These are phyloP conservation scores for Amorphotheca resinae DNA, from an alignment of 495 filamentous ascomycete species.

Conservation along the genomic window DNA sequence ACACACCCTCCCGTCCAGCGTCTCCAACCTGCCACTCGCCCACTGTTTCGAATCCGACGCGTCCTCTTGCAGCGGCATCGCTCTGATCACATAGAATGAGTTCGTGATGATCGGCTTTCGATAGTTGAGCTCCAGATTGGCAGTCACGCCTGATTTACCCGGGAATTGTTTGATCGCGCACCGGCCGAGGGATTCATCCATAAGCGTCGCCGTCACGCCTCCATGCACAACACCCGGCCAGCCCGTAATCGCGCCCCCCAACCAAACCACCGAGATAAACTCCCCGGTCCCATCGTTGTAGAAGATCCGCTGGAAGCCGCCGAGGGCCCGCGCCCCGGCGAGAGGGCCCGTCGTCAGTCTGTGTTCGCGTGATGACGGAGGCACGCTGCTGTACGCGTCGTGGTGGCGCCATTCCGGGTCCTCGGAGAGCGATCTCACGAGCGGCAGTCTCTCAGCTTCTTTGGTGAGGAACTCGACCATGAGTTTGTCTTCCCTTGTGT, in stretches of 20 bases:
- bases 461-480: conserved; percentile 23
- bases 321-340: conserved; percentile 29
- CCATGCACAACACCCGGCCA: conserved; percentile 75
- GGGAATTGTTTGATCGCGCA: conserved; percentile 33
- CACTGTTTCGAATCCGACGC: conserved; percentile 52
- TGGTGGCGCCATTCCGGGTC: conserved; percentile 41
- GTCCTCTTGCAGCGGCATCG: conserved; percentile 25
- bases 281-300: conserved; percentile 29
- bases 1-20: conserved; percentile 36
- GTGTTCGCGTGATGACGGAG: conserved; percentile 23
- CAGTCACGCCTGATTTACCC: conserved; percentile 39
- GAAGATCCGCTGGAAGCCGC: conserved; percentile 38
- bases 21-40: conserved; percentile 43
- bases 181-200: conserved; percentile 53
- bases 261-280: conserved; percentile 41
- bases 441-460: conserved; percentile 31
- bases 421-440: conserved; percentile 39
- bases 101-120: conserved; percentile 41
- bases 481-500: conserved; percentile 24
- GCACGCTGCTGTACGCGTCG: conserved; percentile 42
- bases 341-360: conserved; percentile 31
- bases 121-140: conserved; percentile 54
- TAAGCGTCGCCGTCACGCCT: conserved; percentile 54
- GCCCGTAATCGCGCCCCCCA: conserved; percentile 50
- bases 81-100: conserved; percentile 51